Percentiles rank a stretch among this genome's conserved stretches.
Conservation (phyloP, 2,329 filamentous ascomycete genomes). For the Pyrenochaeta sp. region DNA sequence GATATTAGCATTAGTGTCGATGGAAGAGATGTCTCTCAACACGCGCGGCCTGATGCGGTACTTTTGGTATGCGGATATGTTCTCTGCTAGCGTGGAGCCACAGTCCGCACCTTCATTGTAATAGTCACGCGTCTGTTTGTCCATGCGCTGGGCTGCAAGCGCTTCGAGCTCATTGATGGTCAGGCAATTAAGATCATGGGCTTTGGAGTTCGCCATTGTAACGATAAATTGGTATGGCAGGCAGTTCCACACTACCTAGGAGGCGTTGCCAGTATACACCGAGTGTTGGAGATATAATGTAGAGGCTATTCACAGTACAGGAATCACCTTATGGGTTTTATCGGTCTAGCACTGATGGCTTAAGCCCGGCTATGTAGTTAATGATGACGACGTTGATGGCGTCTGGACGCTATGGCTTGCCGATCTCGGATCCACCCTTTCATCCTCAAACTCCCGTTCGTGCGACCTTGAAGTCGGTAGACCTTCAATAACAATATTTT, state of each 20-base stretch:
- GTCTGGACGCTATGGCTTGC: constrained; percentile 12
- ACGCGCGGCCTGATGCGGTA: constrained; percentile 47
- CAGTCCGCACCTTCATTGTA: constrained; percentile 38
- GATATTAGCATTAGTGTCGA: constrained; percentile 45
- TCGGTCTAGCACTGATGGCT: constrained; percentile 1
- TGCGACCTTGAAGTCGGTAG: constrained; percentile 1
- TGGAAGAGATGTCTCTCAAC: constrained; percentile 49
- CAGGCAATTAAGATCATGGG: constrained; percentile 35
- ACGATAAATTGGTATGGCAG: not conserved
- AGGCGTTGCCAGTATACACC: not conserved
- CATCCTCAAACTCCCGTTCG: not conserved
- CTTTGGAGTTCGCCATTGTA: constrained; percentile 24
- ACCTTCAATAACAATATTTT: not conserved
- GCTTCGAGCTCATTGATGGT: constrained; percentile 37
- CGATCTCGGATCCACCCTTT: constrained; percentile 17
- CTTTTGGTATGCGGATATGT: constrained; percentile 38
- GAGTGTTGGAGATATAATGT: not conserved
- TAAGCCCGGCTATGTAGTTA: constrained; percentile 12
- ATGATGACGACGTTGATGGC: constrained; percentile 21
- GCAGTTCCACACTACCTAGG: not conserved
- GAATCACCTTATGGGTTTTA: not conserved
- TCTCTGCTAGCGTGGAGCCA: constrained; percentile 34
- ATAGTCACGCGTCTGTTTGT: constrained; percentile 41
- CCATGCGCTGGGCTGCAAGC: constrained; percentile 38
- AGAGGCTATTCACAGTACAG: constrained; percentile 3